A percentile compares a stretch with the other conserved stretches of the same genome.
Evolutionary conservation across 208 protist species (phyloP).

Genomic region (Naegleria gruberi): DNA sequence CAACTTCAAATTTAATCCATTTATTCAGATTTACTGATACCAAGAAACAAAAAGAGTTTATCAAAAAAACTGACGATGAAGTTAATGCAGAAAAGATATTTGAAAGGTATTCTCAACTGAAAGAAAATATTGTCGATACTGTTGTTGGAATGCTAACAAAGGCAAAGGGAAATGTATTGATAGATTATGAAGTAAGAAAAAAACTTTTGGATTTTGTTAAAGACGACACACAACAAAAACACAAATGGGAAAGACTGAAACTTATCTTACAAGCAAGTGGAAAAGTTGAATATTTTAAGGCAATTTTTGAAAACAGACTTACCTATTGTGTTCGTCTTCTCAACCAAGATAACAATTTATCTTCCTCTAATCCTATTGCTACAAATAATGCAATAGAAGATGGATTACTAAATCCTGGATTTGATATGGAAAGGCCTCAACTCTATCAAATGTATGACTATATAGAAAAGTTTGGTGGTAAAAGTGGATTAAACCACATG

Average conservation of each 20-base stretch:
- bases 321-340: not conserved
- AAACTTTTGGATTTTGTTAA: not conserved
- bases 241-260: conserved; percentile 10
- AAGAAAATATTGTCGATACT: not conserved
- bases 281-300: conserved; percentile 6
- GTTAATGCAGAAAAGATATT: not conserved
- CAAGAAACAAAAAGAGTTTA: not conserved
- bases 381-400: not conserved
- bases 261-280: not conserved
- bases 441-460: conserved; percentile 9
- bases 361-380: too few relatives aligned
- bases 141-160: not conserved
- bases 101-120: not conserved
- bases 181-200: not conserved
- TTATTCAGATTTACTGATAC: not conserved
- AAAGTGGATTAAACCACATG: not conserved
- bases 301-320: not conserved
- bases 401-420: not conserved
- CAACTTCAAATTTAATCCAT: not conserved
- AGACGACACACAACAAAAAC: not conserved
- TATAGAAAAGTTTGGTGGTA: not conserved
- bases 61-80: not conserved
- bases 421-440: not conserved
- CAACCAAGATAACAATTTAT: too few relatives aligned
- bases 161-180: not conserved